These are phyloP conservation scores for Fusarium beomiforme DNA, from an alignment of 2,329 filamentous ascomycete genomes.

Conservation along the genomic window DNA sequence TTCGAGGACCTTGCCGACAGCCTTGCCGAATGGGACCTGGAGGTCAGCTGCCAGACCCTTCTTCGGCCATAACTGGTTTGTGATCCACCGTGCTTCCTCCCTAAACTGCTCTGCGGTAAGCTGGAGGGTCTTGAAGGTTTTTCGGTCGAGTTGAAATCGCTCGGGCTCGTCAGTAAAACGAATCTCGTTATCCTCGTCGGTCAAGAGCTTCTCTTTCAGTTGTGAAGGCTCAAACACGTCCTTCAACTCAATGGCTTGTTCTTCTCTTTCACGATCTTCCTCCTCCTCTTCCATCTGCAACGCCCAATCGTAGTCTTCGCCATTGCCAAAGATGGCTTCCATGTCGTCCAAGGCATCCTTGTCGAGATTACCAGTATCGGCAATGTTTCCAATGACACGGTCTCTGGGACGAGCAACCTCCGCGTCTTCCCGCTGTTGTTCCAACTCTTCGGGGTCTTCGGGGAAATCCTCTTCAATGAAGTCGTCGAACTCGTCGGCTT, in stretches of 20 bases:
- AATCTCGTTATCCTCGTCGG: constrained; percentile 93
- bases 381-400: constrained; percentile 72
- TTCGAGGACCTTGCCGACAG: constrained; percentile 90
- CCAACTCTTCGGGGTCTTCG: constrained; percentile 82
- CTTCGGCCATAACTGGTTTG: constrained; percentile 87
- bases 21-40: constrained; percentile 83
- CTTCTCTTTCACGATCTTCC: constrained; percentile 79
- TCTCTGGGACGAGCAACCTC: constrained; percentile 86
- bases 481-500: constrained; percentile 86
- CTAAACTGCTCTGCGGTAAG: constrained; percentile 86
- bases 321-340: constrained; percentile 94
- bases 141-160: constrained; percentile 90
- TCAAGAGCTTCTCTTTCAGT: constrained; percentile 91
- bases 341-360: constrained; percentile 95
- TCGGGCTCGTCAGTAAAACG: constrained; percentile 91
- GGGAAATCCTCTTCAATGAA: constrained; percentile 98
- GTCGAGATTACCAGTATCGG: constrained; percentile 86
- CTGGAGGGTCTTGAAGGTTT: constrained; percentile 84
- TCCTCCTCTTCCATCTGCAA: constrained; percentile 88
- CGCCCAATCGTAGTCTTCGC: constrained; percentile 95
- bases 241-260: constrained; percentile 90
- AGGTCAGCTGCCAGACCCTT: constrained; percentile 80
- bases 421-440: constrained; percentile 82
- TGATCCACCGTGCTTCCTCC: constrained; percentile 93
- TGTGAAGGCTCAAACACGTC: constrained; percentile 98